phyloP scores from a whole-genome alignment of 306 rosid species.

The Pueraria montana region DNA sequence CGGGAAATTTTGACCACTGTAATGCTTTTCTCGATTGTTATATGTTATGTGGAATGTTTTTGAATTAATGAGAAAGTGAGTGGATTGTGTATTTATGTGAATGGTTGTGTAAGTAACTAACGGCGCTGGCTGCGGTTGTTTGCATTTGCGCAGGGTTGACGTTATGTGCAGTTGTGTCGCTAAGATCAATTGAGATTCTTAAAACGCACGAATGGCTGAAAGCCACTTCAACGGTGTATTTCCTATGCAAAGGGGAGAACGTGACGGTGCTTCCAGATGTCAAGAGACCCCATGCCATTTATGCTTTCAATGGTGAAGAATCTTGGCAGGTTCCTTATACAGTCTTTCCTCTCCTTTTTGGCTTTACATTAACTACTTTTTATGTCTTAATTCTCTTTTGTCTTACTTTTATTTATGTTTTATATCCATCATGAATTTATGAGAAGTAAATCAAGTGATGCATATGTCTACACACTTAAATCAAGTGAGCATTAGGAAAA shows the following conservation, averaged over 20 bases:
- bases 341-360: background rate
- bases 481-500: no score
- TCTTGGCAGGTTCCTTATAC: conserved; percentile 85
- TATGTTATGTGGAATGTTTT: background rate
- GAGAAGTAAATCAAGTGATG: conserved; percentile 14
- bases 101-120: background rate
- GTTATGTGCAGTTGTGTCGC: conserved; percentile 70
- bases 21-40: background rate
- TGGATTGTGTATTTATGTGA: background rate
- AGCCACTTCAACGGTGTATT: conserved; percentile 72
- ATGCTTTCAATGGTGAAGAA: conserved; percentile 81
- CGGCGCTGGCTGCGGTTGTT: background rate
- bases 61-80: background rate
- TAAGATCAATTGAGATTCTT: conserved; percentile 71
- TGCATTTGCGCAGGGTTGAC: conserved; percentile 56
- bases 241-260: conserved; percentile 74
- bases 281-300: conserved; percentile 56
- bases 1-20: background rate
- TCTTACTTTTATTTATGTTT: background rate
- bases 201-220: conserved; percentile 72
- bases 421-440: background rate
- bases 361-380: background rate
- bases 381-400: background rate
- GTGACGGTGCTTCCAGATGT: conserved; percentile 72
- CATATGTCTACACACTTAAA: background rate